Base-by-base conservation (phyloP, 768 basidiomycete species). In the Roridomyces roridus region DNA sequence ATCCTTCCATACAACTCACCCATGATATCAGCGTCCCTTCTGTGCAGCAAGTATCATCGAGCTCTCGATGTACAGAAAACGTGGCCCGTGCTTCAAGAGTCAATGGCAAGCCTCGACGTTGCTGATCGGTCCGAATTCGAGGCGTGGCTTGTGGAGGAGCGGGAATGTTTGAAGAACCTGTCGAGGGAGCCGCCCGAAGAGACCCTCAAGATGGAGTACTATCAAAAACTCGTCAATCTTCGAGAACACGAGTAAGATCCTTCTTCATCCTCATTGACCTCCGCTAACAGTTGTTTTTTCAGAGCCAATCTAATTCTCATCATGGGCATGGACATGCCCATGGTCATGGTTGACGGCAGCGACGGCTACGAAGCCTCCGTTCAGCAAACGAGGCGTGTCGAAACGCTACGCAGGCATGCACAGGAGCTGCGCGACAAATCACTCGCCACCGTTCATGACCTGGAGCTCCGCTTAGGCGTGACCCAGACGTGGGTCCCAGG, bases 121-220 rank as follows among this genome's bases (percentile, higher is more conserved):
- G 9, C 9, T 23, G 23, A 12, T 9, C 34, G 47, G 31, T 5
- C 4, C 3, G 36, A 23, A 7, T 62, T 65, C 7, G 25, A 55
- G 0, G 6, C 4, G 14, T 65, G 64, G 64, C 36, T 59, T 6
- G 49, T 14, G 2, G 42, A 55, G 36, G 64, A 62, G 24, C 37
- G 21, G 18, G 28, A 8, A 6, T 65, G 57, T 31, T 46, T 65
- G 2, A 6, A n/a, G n/a, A 17, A n/a, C 0, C 28, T 59, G 1
- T 41, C 6, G 1, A 20, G 48, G 1, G 60, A 65, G 26, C 64
- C 54, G 0, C 14, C 26, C 15, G 48, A 45, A 25, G 57, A 63
- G 28, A 55, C 62, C 17, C 24, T 59, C 8, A 34, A 55, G 28
- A 63, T 65, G 64, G 55, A 59, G 39, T 65, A 65, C 35, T 62